Percentiles rank a stretch among this genome's conserved stretches.
Evolutionary conservation across 352 stramenopile species (phyloP).

Genomic region (Phytophthora syringae): DNA sequence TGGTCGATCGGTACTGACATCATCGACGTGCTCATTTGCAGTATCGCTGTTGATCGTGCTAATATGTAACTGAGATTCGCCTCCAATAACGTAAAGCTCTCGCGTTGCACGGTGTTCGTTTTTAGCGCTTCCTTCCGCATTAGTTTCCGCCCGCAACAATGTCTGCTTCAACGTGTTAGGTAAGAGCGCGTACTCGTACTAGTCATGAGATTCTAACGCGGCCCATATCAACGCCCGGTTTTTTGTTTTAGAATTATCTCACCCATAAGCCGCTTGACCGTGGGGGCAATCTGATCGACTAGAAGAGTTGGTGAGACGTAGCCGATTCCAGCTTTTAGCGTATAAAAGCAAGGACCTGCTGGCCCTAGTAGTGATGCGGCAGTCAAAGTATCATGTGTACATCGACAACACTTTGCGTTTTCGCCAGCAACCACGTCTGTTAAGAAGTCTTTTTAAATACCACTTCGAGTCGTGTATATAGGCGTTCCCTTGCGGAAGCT

Average conservation of each 20-base stretch:
- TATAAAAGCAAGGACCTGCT: slow-evolving; percentile 24
- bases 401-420: no score
- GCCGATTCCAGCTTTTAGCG: slow-evolving; percentile 6
- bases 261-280: slow-evolving; percentile 8
- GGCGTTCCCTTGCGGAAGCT: no score
- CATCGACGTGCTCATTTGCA: background rate
- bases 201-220: background rate
- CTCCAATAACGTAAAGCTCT: slow-evolving; percentile 5
- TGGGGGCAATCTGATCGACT: slow-evolving; percentile 6
- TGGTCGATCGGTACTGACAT: no score
- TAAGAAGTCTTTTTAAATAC: no score
- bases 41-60: background rate
- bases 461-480: no score
- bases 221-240: no score
- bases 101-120: slow-evolving; percentile 5
- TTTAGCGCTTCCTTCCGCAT: background rate
- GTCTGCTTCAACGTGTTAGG: slow-evolving; percentile 6
- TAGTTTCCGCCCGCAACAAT: slow-evolving; percentile 6
- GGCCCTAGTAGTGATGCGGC: no score
- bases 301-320: slow-evolving; percentile 1
- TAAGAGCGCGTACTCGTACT: slow-evolving; percentile 1
- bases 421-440: no score
- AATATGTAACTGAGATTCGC: slow-evolving; percentile 13
- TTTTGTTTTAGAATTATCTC: background rate
- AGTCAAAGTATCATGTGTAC: no score